phyloP scores from a whole-genome alignment of 2,329 filamentous ascomycete species.

The Hirsutella rhossiliensis region DNA sequence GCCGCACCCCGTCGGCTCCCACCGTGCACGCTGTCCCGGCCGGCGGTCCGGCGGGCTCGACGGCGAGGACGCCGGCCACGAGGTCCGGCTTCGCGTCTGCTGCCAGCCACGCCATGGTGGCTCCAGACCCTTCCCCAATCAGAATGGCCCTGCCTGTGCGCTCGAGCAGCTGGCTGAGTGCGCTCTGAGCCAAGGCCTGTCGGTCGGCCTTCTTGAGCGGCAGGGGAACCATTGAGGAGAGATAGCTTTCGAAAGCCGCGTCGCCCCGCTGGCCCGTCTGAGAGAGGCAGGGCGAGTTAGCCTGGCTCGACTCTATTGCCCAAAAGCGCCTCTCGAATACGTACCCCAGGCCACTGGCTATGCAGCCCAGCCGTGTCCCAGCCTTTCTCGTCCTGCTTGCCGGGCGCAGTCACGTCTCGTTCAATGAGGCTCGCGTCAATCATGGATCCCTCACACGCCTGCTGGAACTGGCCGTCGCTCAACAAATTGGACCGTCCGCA shows the following conservation, averaged over 20 bases:
- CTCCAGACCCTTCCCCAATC: constrained; percentile 37
- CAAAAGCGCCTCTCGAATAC: neutral
- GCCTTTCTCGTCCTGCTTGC: constrained; percentile 4
- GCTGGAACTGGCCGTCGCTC: constrained; percentile 9
- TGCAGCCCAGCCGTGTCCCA: constrained; percentile 17
- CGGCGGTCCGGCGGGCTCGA: constrained; percentile 43
- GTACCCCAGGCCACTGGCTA: constrained; percentile 26
- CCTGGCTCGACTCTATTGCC: neutral
- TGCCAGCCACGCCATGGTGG: constrained; percentile 31
- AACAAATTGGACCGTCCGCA: constrained; percentile 23
- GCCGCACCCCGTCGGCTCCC: constrained; percentile 1
- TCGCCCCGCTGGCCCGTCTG: constrained; percentile 29
- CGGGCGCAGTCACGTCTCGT: constrained; percentile 19
- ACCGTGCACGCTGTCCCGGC: constrained; percentile 18
- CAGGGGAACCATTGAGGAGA: constrained; percentile 27
- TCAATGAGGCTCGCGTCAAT: constrained; percentile 13
- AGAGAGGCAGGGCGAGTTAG: neutral
- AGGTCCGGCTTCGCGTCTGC: constrained; percentile 34
- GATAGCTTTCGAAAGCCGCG: constrained; percentile 34
- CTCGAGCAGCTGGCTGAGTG: constrained; percentile 29
- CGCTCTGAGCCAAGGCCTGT: constrained; percentile 18
- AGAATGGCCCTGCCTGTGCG: constrained; percentile 28
- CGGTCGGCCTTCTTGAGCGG: constrained; percentile 14
- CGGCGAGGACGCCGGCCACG: constrained; percentile 33
- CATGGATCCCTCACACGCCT: constrained; percentile 7